Percentiles rank a stretch among this genome's conserved stretches.
These are phyloP conservation scores for Colletotrichum echinochloae DNA, from an alignment of 2,329 filamentous ascomycete species.

Conservation along the genomic window DNA sequence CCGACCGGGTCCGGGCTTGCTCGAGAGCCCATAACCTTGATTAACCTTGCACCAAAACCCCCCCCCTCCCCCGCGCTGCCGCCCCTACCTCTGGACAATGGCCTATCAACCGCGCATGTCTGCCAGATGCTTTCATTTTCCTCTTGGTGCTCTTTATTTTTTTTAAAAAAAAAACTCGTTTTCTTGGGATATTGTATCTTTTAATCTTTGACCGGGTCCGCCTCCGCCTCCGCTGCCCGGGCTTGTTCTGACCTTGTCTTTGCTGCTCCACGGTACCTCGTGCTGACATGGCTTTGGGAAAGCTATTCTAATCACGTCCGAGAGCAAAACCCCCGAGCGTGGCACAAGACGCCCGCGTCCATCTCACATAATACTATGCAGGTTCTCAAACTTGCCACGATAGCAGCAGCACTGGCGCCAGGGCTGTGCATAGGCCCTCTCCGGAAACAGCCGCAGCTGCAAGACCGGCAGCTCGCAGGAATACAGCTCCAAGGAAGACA, in stretches of 20 bases:
- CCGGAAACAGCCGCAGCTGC: not conserved
- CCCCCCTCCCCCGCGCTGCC: slow-evolving; percentile 17
- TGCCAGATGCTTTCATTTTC: not conserved
- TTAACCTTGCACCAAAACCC: slow-evolving; percentile 31
- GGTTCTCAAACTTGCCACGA: slow-evolving; percentile 24
- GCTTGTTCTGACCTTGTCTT: not conserved
- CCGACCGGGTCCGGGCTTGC: slow-evolving; percentile 24
- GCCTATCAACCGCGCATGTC: slow-evolving; percentile 13
- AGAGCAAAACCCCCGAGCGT: slow-evolving; percentile 6
- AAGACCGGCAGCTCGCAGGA: not conserved
- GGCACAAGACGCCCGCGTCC: slow-evolving; percentile 5
- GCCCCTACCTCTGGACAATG: not conserved
- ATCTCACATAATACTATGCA: slow-evolving; percentile 20
- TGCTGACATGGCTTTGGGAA: slow-evolving; percentile 37
- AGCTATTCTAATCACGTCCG: slow-evolving; percentile 5
- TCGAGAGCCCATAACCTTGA: slow-evolving; percentile 7
- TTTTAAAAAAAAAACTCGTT: too few relatives aligned
- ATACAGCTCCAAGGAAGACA: too few relatives aligned
- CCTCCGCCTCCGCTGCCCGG: too few relatives aligned
- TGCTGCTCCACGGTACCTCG: slow-evolving; percentile 2
- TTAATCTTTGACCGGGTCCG: too few relatives aligned
- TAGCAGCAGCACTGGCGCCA: slow-evolving; percentile 26
- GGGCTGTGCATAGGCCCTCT: slow-evolving; percentile 24
- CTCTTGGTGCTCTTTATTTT: not conserved
- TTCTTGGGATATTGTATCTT: too few relatives aligned